Evolutionary conservation across 139 green algal species (phyloP).

Genomic region (Chlorella vulgaris): DNA sequence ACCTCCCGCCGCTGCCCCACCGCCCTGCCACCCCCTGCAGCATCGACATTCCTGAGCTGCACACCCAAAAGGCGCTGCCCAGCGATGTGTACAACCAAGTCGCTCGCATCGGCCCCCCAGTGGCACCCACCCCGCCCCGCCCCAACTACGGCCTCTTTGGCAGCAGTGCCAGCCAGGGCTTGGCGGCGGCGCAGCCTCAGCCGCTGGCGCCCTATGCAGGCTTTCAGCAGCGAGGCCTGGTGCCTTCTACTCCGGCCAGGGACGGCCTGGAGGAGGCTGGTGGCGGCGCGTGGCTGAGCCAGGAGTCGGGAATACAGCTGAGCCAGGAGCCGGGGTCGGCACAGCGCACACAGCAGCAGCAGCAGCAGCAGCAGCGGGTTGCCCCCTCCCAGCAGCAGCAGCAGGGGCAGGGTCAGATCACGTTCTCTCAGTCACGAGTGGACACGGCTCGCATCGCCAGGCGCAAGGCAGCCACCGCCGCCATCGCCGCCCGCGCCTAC

Average conservation of each 20-base stretch:
- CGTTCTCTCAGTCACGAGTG: background rate
- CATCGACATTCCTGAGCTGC: constrained; percentile 40
- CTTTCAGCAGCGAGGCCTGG: background rate
- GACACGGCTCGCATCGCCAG: constrained; percentile 23
- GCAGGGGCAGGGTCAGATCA: constrained; percentile 19
- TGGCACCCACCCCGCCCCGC: background rate
- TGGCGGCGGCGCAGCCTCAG: background rate
- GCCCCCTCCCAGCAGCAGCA: background rate
- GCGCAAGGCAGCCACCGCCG: constrained; percentile 36
- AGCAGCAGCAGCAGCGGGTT: background rate
- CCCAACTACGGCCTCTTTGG: constrained; percentile 29
- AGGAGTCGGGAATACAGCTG: background rate
- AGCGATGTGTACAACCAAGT: constrained; percentile 43
- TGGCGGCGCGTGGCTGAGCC: constrained; percentile 5
- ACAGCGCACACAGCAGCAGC: background rate
- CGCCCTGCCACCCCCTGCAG: background rate
- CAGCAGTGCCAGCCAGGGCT: constrained; percentile 8
- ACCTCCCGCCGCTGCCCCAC: no score
- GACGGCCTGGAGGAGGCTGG: background rate
- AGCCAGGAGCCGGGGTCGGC: background rate
- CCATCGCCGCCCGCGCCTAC: constrained; percentile 27
- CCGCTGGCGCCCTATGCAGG: constrained; percentile 39
- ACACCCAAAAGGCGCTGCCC: constrained; percentile 24
- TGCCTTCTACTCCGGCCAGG: constrained; percentile 7
- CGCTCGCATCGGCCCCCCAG: background rate